A percentile compares a stretch with the other conserved stretches of the same genome.
These are phyloP conservation scores for Grigorovia transvaalensis DNA, from an alignment of 805 yeast species.

Conservation along the genomic window DNA sequence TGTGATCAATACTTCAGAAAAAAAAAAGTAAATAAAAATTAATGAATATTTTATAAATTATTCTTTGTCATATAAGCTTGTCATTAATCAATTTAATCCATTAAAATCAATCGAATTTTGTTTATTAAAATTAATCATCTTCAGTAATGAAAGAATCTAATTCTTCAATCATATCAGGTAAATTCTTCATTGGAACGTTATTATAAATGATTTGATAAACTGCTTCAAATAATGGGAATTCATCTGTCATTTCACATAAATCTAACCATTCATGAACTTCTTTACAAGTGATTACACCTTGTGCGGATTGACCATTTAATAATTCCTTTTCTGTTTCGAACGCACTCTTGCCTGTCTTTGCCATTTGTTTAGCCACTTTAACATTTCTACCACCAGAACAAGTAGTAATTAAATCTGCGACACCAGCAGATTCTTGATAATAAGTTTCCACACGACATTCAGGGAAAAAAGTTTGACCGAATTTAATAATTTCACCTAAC, in stretches of 20 bases:
- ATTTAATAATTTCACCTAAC: constrained; percentile 74
- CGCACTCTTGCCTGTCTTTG: constrained; percentile 65
- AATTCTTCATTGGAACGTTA: constrained; percentile 55
- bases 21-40: not conserved
- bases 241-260: constrained; percentile 35
- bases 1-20: not conserved
- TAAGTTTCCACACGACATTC: constrained; percentile 66
- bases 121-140: not conserved
- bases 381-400: constrained; percentile 97
- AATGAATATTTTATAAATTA: not conserved
- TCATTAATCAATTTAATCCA: not conserved
- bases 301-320: constrained; percentile 91
- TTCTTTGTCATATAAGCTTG: not conserved
- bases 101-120: too few species aligned
- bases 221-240: constrained; percentile 58
- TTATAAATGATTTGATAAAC: constrained; percentile 79
- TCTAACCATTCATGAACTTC: constrained; percentile 80
- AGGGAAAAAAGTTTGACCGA: constrained; percentile 72
- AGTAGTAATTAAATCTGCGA: constrained; percentile 93
- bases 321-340: constrained; percentile 73
- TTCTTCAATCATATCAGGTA: constrained; percentile 59
- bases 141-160: constrained; percentile 15
- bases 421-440: constrained; percentile 92
- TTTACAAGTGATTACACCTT: constrained; percentile 80
- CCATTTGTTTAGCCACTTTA: constrained; percentile 78